Evolutionary conservation across 2,329 filamentous ascomycete species (phyloP).

Genomic region (Blastomyces parvus): DNA sequence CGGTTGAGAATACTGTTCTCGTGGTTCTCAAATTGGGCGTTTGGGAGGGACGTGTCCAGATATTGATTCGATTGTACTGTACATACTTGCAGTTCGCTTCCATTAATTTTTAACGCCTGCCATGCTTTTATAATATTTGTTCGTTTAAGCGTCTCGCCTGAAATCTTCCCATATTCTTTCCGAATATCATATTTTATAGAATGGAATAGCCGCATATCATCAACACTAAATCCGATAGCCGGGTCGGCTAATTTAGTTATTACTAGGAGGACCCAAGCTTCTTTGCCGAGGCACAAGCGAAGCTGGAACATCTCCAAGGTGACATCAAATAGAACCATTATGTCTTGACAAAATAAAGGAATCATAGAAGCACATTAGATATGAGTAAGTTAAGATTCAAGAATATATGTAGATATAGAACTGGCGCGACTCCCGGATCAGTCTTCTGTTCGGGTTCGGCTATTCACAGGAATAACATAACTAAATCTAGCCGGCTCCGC

Average conservation of each 20-base stretch:
- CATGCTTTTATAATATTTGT: not conserved
- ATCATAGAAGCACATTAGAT: not conserved
- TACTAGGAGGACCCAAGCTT: not conserved
- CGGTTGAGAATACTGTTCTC: slow-evolving; percentile 33
- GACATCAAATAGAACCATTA: not conserved
- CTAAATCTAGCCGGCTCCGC: not conserved
- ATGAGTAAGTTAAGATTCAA: not conserved
- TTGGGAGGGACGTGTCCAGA: slow-evolving; percentile 37
- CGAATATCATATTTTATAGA: not conserved
- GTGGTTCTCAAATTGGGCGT: slow-evolving; percentile 35
- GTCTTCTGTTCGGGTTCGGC: not conserved
- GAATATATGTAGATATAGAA: not conserved
- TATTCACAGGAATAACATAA: not conserved
- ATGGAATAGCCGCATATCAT: not conserved
- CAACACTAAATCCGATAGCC: not conserved
- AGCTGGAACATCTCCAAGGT: not conserved
- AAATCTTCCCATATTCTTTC: not conserved
- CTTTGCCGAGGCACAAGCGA: not conserved
- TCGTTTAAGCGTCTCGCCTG: not conserved
- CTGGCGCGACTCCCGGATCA: not conserved
- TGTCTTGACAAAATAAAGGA: too few species aligned
- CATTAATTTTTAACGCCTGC: not conserved
- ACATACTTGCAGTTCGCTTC: not conserved
- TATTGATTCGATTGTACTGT: slow-evolving; percentile 23
- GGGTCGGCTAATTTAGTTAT: not conserved